Percentiles rank a stretch among this genome's conserved stretches.
Evolutionary conservation across 352 stramenopile species (phyloP).

Genomic region (Globisporangium alternatum): DNA sequence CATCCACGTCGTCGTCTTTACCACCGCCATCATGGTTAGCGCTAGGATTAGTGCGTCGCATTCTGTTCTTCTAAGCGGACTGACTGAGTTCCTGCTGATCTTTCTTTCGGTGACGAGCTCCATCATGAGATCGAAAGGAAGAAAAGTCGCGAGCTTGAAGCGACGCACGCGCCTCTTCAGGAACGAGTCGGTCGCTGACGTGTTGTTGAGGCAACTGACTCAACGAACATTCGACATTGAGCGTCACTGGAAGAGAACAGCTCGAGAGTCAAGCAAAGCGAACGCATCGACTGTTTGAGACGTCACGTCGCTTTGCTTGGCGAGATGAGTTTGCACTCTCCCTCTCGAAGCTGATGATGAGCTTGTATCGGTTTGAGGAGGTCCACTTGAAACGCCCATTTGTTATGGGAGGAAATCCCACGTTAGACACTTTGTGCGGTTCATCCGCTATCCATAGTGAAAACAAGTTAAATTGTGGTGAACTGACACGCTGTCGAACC

Average conservation of each 20-base stretch:
- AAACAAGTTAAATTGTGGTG: not conserved
- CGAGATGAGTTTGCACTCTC: not conserved
- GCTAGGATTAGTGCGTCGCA: not conserved
- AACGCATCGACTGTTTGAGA: too few relatives aligned
- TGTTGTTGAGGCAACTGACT: not conserved
- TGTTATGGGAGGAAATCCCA: not conserved
- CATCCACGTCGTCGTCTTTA: not conserved
- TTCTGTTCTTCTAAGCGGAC: not conserved
- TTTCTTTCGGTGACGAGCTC: not conserved
- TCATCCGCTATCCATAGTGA: not conserved
- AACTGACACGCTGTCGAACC: not conserved
- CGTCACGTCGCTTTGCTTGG: too few relatives aligned
- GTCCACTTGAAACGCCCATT: not conserved
- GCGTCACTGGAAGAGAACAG: too few relatives aligned
- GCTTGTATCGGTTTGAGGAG: not conserved
- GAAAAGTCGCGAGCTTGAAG: not conserved
- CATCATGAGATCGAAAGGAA: not conserved
- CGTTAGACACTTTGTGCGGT: not conserved
- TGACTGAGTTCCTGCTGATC: not conserved
- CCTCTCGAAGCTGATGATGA: not conserved
- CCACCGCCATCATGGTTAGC: too few relatives aligned
- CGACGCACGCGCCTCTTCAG: conserved; percentile 1
- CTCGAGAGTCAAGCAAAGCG: too few relatives aligned
- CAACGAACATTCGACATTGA: not conserved
- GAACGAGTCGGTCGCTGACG: not conserved